Evolutionary conservation across 1,284 basidiomycete genomes (phyloP), one percentile per base, ranked within the genome.

Genomic region (Tremellales sp.): DNA sequence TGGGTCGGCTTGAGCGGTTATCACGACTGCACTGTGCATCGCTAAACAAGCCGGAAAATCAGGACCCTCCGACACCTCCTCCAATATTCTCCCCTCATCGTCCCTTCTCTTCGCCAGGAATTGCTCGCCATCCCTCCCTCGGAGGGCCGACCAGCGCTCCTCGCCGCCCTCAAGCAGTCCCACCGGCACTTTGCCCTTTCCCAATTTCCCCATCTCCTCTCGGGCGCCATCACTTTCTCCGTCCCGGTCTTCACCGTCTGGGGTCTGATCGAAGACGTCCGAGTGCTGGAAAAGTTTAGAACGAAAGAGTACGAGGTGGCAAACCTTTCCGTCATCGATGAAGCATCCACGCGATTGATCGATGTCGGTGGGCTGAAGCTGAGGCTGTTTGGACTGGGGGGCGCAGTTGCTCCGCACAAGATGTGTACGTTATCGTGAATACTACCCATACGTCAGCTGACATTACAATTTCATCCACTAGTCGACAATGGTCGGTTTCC

Each of bases 231-330:
- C 74, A 87, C 86, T 64, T 82, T 97, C 48, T 79, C 84, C 40
- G 80, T 97, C 4, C 94, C 94, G 28, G 91, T 98, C 22, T 97
- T 86, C 75, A 94, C 93, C 41, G 89, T 97, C 37, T 95, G 89
- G 84, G 95, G 95, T 27, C 88, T 95, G 21, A 97, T 95, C 66
- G 95, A 98, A 74, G 95, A 98, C 66, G 91, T 98, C 29, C 68
- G 82, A 43, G 81, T 98, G 32, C 77, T 98, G 49, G 92, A 97
- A 77, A 91, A 90, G 72, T 86, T 97, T 74, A 84, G 93, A 58
- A 78, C 84, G 9, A 85, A 84, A 39, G 78, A 84, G 48, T 91
- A 91, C 71, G 75, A 80, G 54, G 82, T 97, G 56, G 82, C 86
- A 51, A 97, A 93, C 71, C 79, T 95, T 52, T 84, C 88, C 63